Conservation (phyloP, 441 rosid genomes). For the Erodium trifolium region DNA sequence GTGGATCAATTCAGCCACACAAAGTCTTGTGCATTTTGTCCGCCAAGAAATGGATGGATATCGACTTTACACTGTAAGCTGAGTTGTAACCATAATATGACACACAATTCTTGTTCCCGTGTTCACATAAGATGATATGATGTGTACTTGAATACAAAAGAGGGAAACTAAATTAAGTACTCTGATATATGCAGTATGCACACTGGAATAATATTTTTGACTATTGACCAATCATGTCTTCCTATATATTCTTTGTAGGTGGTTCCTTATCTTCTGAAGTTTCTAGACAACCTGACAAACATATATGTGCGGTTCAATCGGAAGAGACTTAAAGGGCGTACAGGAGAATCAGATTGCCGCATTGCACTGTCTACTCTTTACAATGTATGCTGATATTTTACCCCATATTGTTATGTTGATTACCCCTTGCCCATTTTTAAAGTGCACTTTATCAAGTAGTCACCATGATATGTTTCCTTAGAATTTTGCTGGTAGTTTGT, state of each 20-base stretch:
- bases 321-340: slow-evolving; percentile 93
- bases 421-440: not conserved
- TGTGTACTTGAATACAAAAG: not conserved
- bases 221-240: not conserved
- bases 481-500: not conserved
- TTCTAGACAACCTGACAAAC: slow-evolving; percentile 92
- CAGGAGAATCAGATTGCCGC: slow-evolving; percentile 80
- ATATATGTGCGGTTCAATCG: slow-evolving; percentile 95
- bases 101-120: not conserved
- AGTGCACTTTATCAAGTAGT: slow-evolving; percentile 9
- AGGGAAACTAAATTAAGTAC: not conserved
- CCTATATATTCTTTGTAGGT: slow-evolving; percentile 41
- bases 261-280: slow-evolving; percentile 87
- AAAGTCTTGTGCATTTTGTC: slow-evolving; percentile 90
- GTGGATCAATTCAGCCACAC: slow-evolving; percentile 98
- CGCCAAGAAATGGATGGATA: slow-evolving; percentile 87
- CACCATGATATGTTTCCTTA: not conserved
- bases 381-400: slow-evolving; percentile 42
- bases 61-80: slow-evolving; percentile 84
- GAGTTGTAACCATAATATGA: slow-evolving; percentile 16
- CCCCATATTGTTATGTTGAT: slow-evolving; percentile 3
- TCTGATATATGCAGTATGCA: slow-evolving; percentile 4
- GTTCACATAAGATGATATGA: not conserved
- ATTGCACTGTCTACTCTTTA: slow-evolving; percentile 88
- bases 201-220: not conserved